phyloP scores from a whole-genome alignment of 345 rosid genomes.

The Populus pruinosa region DNA sequence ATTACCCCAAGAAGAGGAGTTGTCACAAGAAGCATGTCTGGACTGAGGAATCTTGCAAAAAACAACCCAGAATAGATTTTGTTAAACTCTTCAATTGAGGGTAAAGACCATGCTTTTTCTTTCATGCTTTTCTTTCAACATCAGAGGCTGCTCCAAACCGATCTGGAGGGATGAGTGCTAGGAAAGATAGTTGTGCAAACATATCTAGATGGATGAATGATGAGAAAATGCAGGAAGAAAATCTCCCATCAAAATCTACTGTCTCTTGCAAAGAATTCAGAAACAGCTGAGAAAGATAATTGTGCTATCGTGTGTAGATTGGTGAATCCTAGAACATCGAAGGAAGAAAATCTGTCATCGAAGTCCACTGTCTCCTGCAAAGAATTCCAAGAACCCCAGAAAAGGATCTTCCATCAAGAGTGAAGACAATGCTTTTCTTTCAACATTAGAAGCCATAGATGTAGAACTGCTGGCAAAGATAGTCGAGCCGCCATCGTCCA shows the following conservation, averaged over 20 bases:
- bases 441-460: background rate
- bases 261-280: too few relatives aligned
- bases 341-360: too few relatives aligned
- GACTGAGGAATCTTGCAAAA: slow-evolving; percentile 9
- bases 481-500: background rate
- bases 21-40: slow-evolving; percentile 46
- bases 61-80: background rate
- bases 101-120: background rate
- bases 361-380: too few relatives aligned
- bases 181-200: background rate
- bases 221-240: too few relatives aligned
- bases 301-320: too few relatives aligned
- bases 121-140: background rate
- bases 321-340: too few relatives aligned
- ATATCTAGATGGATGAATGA: background rate
- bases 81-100: background rate
- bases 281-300: too few relatives aligned
- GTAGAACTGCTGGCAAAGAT: background rate
- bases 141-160: background rate
- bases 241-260: too few relatives aligned
- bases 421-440: background rate
- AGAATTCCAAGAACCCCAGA: too few relatives aligned
- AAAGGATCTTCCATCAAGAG: background rate
- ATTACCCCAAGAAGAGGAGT: slow-evolving; percentile 21
- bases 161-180: background rate